phyloP scores from a whole-genome alignment of 208 protist species.

The Trypanosoma platydactyli region DNA sequence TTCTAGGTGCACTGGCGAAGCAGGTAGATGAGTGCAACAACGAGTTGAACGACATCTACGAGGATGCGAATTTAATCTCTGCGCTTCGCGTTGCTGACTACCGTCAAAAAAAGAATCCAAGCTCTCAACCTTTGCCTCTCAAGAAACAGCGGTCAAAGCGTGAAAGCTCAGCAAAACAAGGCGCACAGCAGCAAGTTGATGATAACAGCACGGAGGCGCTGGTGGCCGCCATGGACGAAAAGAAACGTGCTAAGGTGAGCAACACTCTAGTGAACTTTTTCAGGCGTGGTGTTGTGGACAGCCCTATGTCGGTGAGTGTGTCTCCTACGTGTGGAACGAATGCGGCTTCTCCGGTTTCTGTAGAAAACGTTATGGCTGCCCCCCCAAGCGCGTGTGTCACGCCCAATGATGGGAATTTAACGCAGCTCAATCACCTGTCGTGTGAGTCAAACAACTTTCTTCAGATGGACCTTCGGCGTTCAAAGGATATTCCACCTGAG shows the following conservation, averaged over 20 bases:
- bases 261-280: conserved; percentile 25
- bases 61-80: conserved; percentile 12
- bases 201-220: conserved; percentile 31
- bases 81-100: conserved; percentile 26
- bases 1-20: conserved; percentile 2
- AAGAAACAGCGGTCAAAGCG: conserved; percentile 21
- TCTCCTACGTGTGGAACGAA: background rate
- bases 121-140: background rate
- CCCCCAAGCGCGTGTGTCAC: background rate
- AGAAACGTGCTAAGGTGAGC: conserved; percentile 28
- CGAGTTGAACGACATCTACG: conserved; percentile 20
- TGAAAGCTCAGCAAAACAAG: background rate
- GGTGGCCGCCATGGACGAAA: conserved; percentile 34
- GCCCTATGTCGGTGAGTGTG: background rate
- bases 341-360: background rate
- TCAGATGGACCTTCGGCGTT: conserved; percentile 8
- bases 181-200: background rate
- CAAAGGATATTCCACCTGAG: conserved; percentile 40
- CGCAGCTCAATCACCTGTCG: background rate
- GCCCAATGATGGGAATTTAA: background rate
- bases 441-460: background rate
- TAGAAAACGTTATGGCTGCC: background rate
- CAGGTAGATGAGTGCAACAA: conserved; percentile 22
- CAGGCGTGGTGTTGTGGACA: conserved; percentile 4
- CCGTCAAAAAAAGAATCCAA: conserved; percentile 14